phyloP scores from a whole-genome alignment of 805 yeast species.

The Wickerhamia fluorescens region DNA sequence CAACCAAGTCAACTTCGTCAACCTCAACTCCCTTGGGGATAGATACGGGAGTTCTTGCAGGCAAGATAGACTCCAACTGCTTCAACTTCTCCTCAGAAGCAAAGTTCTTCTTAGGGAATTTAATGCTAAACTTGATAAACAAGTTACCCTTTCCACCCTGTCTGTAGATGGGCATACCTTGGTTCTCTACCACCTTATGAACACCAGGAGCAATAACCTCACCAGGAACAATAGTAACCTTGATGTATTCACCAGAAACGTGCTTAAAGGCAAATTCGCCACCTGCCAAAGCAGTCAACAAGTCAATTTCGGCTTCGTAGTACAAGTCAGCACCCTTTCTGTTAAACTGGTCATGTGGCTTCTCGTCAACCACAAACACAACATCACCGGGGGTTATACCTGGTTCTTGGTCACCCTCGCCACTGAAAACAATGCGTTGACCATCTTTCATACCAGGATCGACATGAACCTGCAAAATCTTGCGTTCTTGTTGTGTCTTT shows the following conservation, averaged over 20 bases:
- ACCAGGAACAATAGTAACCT: conserved; percentile 79
- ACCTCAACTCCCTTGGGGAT: conserved; percentile 70
- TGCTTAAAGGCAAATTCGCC: conserved; percentile 87
- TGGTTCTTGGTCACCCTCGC: conserved; percentile 98
- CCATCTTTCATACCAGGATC: conserved; percentile 97
- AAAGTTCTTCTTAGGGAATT: conserved; percentile 77
- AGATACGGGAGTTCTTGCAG: conserved; percentile 55
- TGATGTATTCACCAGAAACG: conserved; percentile 85
- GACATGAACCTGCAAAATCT: conserved; percentile 87
- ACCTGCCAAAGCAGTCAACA: conserved; percentile 93
- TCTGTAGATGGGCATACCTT: conserved; percentile 96
- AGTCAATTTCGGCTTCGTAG: conserved; percentile 81
- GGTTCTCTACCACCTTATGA: conserved; percentile 75
- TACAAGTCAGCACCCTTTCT: conserved; percentile 87
- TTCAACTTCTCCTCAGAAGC: conserved; percentile 69
- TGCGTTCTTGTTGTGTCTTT: conserved; percentile 81
- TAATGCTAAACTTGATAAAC: conserved; percentile 76
- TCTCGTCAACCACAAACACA: conserved; percentile 83
- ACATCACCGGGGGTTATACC: conserved; percentile 96
- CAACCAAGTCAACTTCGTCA: conserved; percentile 73
- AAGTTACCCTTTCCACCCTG: conserved; percentile 85
- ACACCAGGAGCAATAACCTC: conserved; percentile 85
- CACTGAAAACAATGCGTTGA: conserved; percentile 81
- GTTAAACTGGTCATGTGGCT: conserved; percentile 72
- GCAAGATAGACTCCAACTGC: conserved; percentile 68